Base-by-base conservation (phyloP, 1,139 yeast genomes). In the Eremothecium cymbalariae region DNA sequence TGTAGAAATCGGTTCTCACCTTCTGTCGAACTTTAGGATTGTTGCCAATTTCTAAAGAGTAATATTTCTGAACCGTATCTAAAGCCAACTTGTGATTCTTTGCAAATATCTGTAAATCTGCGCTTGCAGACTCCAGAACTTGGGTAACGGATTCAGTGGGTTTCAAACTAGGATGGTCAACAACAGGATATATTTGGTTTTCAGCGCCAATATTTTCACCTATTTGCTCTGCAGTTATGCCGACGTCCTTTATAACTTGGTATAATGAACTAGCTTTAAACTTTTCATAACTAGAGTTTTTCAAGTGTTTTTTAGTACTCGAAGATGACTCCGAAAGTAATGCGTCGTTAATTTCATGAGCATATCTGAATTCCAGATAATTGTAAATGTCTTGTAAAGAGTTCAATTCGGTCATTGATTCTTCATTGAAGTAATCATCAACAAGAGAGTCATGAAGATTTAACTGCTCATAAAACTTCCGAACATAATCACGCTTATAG, bases 141-240 rank as follows among this genome's bases (percentile, higher is more conserved):
- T 68, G 65, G 33, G 71, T 72, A 22, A 85, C 74, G 31, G 83
- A 57, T 34, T 72, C 83, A 18, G 66, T 66, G 1, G 96, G 96
- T 9, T 71, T 60, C 43, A 69, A 68, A 20, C 70, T 68, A 11
- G 78, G 70, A 52, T 85, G 95, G 46, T 82, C 94, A 3, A 61
- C 52, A 4, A 86, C 75, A 28, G 77, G 72, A 54, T 83, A 82
- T 38, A 85, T 68, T 51, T 86, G 73, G 45, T 77, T 74, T 48
- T 73, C 77, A 25, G 85, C 75, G 39, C 72, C 72, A 23, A 86
- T 75, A 53, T 88, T 88, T 49, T 83, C 94, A 38, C 94, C 95
- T 51, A 84, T 74, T 46, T 83, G 77, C 44, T 73, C 78, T 2
- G 94, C 78, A 18, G 78, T 64, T 31, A 88, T 77, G 43, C 96